A percentile compares a stretch with the other conserved stretches of the same genome.
Conservation (phyloP, 495 filamentous ascomycete species). For the Tuber borchii region DNA sequence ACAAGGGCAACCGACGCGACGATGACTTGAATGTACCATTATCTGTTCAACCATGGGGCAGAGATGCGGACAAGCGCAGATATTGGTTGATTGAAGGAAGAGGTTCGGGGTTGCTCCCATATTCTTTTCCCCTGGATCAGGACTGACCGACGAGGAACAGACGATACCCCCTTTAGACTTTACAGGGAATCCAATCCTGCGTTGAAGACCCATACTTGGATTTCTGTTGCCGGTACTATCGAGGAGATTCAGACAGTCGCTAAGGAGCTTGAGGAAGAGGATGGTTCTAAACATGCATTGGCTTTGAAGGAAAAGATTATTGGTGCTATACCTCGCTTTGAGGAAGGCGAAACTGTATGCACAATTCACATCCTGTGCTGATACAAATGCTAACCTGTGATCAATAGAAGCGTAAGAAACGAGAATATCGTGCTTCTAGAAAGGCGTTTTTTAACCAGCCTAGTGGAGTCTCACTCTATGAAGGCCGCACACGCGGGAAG, state of each 20-base stretch:
- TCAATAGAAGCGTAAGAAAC: slow-evolving; percentile 73
- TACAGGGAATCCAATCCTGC: slow-evolving; percentile 88
- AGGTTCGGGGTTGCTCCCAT: slow-evolving; percentile 23
- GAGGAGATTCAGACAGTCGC: slow-evolving; percentile 73
- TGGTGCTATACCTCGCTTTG: slow-evolving; percentile 84
- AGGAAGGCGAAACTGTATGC: slow-evolving; percentile 81
- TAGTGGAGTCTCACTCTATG: slow-evolving; percentile 84
- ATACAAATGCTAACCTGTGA: slow-evolving; percentile 40
- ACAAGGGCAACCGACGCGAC: slow-evolving; percentile 82
- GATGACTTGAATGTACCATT: slow-evolving; percentile 89
- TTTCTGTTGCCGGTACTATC: slow-evolving; percentile 82
- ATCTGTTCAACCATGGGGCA: slow-evolving; percentile 90
- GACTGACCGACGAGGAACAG: slow-evolving; percentile 46
- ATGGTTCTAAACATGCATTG: slow-evolving; percentile 71
- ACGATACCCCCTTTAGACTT: slow-evolving; percentile 90
- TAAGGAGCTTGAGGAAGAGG: slow-evolving; percentile 62
- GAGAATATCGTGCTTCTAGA: slow-evolving; percentile 79
- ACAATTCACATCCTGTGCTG: background rate
- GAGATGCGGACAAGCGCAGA: slow-evolving; percentile 79
- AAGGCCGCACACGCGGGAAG: slow-evolving; percentile 92
- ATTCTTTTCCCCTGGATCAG: background rate
- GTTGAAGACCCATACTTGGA: slow-evolving; percentile 73
- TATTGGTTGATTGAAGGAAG: slow-evolving; percentile 87
- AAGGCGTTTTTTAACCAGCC: slow-evolving; percentile 84
- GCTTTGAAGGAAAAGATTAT: slow-evolving; percentile 68